Conservation (phyloP, 345 rosid species). For the Litchi chinensis region DNA sequence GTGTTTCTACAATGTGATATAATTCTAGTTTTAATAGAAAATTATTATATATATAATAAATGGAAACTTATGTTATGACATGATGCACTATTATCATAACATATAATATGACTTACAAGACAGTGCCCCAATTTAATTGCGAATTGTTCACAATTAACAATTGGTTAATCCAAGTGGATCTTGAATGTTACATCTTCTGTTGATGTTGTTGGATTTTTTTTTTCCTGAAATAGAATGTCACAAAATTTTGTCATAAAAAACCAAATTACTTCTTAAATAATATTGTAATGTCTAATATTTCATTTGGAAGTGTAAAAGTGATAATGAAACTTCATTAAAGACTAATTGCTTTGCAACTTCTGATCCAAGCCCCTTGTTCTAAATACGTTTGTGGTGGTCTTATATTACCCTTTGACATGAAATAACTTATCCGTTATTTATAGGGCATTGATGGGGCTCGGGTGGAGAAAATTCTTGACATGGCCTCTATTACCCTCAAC, state of each 20-base stretch:
- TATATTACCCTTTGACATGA: neutral
- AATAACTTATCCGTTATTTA: neutral
- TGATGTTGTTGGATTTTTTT: neutral
- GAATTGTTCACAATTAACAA: neutral
- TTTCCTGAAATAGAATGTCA: neutral
- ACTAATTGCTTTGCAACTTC: too few species aligned
- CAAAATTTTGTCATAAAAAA: neutral
- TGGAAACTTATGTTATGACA: too few species aligned
- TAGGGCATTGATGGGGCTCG: conserved; percentile 96
- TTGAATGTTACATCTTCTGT: neutral
- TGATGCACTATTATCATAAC: neutral
- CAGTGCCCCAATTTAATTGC: neutral
- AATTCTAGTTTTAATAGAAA: neutral
- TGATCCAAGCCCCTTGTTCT: neutral
- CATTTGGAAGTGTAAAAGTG: neutral
- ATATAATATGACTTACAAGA: neutral
- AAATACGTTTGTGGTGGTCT: neutral
- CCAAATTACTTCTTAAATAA: neutral
- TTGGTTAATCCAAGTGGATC: neutral
- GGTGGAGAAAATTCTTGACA: conserved; percentile 86
- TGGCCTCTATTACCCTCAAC: conserved; percentile 93
- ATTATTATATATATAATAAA: neutral
- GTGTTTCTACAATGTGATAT: neutral
- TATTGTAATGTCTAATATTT: neutral
- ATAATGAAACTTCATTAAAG: neutral